phyloP scores from a whole-genome alignment of 768 basidiomycete species.

The Kwoniella botswanensis region DNA sequence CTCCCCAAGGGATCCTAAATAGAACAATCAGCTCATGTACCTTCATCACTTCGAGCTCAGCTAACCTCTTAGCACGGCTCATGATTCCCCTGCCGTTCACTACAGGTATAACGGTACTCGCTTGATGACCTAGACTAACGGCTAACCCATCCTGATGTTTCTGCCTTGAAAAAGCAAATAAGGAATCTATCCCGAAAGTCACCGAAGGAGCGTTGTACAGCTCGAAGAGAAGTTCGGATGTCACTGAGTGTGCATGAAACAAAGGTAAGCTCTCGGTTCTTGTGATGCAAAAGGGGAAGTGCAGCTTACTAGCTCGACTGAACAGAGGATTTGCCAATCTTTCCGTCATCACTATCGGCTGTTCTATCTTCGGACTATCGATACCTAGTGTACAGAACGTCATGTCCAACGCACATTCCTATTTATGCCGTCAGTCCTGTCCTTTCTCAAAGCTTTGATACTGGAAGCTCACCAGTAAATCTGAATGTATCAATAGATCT shows the following conservation, averaged over 20 bases:
- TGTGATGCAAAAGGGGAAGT: background rate
- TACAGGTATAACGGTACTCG: slow-evolving; percentile 88
- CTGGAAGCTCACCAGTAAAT: slow-evolving; percentile 75
- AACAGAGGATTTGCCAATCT: slow-evolving; percentile 84
- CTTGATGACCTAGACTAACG: slow-evolving; percentile 88
- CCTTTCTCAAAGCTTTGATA: background rate
- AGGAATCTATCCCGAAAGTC: slow-evolving; percentile 83
- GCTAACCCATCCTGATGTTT: slow-evolving; percentile 75
- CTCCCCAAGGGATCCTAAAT: slow-evolving; percentile 84
- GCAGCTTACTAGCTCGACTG: slow-evolving; percentile 76
- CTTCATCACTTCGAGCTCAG: background rate
- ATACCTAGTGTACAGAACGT: slow-evolving; percentile 86
- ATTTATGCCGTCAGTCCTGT: slow-evolving; percentile 28
- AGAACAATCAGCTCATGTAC: background rate
- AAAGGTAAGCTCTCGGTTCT: background rate
- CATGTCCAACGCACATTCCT: slow-evolving; percentile 96
- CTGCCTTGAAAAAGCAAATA: slow-evolving; percentile 92
- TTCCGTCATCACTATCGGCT: slow-evolving; percentile 94
- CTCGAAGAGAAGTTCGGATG: slow-evolving; percentile 96
- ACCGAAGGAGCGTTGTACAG: slow-evolving; percentile 83
- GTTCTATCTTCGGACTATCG: slow-evolving; percentile 73
- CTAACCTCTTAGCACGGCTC: slow-evolving; percentile 83
- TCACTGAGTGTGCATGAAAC: slow-evolving; percentile 64
- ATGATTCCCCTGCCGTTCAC: slow-evolving; percentile 80
- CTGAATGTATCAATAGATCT: slow-evolving; percentile 87